phyloP scores from a whole-genome alignment of 208 protist genomes.

The Phytomonas serpens region DNA sequence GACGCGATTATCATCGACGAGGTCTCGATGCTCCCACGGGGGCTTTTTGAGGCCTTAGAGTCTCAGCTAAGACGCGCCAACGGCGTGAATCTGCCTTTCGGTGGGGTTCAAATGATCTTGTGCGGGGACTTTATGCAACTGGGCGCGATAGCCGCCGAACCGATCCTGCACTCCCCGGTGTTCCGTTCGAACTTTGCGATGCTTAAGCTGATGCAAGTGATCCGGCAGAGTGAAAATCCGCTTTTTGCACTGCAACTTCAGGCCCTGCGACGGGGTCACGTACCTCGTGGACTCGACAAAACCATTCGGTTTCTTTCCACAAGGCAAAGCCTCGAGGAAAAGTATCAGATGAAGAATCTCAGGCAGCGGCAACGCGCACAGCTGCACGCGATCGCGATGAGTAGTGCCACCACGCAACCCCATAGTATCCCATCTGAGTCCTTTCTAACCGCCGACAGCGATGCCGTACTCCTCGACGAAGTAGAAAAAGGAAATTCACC shows the following conservation, averaged over 20 bases:
- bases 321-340: conserved; percentile 16
- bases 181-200: conserved; percentile 79
- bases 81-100: conserved; percentile 76
- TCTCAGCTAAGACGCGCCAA: conserved; percentile 65
- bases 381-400: conserved; percentile 13
- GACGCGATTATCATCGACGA: conserved; percentile 93
- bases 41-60: conserved; percentile 81
- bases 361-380: conserved; percentile 19
- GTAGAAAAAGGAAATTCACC: background rate
- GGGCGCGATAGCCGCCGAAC: conserved; percentile 47
- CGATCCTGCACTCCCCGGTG: conserved; percentile 53
- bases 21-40: conserved; percentile 82
- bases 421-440: background rate
- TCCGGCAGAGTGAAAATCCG: conserved; percentile 44
- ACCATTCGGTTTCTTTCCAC: conserved; percentile 44
- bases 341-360: conserved; percentile 13
- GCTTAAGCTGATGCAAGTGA: conserved; percentile 54
- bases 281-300: conserved; percentile 54
- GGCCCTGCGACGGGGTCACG: conserved; percentile 55
- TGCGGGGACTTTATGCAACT: conserved; percentile 92
- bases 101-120: conserved; percentile 88
- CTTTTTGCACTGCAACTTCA: conserved; percentile 60
- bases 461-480: background rate
- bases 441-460: background rate
- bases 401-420: background rate